A percentile compares a stretch with the other conserved stretches of the same genome.
These are phyloP conservation scores for Porodaedalea pini DNA, from an alignment of 1,284 basidiomycete species.

Conservation along the genomic window DNA sequence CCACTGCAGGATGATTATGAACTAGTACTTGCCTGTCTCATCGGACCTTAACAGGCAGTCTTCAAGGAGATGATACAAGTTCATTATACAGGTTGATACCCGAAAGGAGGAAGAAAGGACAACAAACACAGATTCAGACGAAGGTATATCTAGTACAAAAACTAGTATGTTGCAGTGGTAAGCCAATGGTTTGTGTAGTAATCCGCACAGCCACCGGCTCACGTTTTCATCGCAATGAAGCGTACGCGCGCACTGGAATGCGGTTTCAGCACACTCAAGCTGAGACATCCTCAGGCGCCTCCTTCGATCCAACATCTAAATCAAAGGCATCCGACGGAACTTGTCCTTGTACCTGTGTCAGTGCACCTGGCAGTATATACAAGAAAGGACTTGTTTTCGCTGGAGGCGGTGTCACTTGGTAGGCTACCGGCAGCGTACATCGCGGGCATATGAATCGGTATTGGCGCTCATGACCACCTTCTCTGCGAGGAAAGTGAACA, in stretches of 20 bases:
- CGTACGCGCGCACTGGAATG: neutral
- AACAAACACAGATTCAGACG: too few species aligned
- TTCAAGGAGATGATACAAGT: neutral
- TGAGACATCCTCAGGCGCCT: neutral
- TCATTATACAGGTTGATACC: too few species aligned
- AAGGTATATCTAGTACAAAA: too few species aligned
- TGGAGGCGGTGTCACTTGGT: slow-evolving; percentile 70
- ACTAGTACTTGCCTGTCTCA: neutral
- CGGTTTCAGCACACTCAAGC: neutral
- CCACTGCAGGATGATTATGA: neutral
- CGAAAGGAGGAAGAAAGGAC: neutral
- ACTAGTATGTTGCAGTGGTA: too few species aligned
- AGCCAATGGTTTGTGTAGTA: too few species aligned
- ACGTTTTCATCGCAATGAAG: too few species aligned
- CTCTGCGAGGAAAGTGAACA: slow-evolving; percentile 34
- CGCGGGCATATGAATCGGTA: slow-evolving; percentile 72
- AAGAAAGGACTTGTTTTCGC: slow-evolving; percentile 67
- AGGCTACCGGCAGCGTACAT: slow-evolving; percentile 69
- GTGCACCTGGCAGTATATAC: slow-evolving; percentile 69
- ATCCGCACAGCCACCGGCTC: too few species aligned
- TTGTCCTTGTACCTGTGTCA: slow-evolving; percentile 77
- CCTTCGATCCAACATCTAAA: slow-evolving; percentile 36
- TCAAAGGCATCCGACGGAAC: slow-evolving; percentile 73
- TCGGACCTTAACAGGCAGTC: neutral
- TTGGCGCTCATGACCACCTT: slow-evolving; percentile 69